Evolutionary conservation across 306 rosid genomes (phyloP).

Genomic region (Gleditsia sinensis): DNA sequence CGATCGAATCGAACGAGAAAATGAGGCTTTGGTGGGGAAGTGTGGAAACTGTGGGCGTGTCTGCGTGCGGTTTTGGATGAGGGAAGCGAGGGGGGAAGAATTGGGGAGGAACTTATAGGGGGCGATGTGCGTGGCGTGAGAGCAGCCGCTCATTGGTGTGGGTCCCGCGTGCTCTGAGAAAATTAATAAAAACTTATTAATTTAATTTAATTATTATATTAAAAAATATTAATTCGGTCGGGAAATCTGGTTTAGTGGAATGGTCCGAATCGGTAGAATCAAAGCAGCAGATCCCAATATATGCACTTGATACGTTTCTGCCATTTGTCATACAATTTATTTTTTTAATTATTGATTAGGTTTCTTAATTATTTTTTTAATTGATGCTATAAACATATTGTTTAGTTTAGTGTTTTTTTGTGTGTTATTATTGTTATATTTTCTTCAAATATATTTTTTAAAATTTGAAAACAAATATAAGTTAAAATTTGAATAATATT

Average conservation of each 20-base stretch:
- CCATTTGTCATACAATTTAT: not conserved
- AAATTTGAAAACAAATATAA: too few species aligned
- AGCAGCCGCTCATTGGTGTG: not conserved
- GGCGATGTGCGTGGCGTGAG: not conserved
- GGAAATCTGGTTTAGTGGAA: constrained; percentile 37
- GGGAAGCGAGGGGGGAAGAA: not conserved
- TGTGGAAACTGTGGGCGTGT: not conserved
- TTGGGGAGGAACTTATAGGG: constrained; percentile 3
- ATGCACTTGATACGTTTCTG: constrained; percentile 40
- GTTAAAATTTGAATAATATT: too few species aligned
- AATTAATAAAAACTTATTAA: not conserved
- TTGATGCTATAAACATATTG: too few species aligned
- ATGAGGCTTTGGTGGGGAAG: not conserved
- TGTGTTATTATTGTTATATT: too few species aligned
- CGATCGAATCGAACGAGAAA: not conserved
- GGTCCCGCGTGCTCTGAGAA: not conserved
- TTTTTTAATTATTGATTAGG: not conserved
- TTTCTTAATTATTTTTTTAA: not conserved
- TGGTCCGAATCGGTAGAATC: constrained; percentile 54
- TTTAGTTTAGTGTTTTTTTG: not conserved
- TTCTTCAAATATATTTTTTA: too few species aligned
- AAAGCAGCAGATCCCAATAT: constrained; percentile 54
- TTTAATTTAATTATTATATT: not conserved
- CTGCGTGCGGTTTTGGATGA: not conserved
- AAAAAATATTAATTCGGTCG: not conserved